phyloP scores from a whole-genome alignment of 257 asterid species.

The Solanum bulbocastanum region DNA sequence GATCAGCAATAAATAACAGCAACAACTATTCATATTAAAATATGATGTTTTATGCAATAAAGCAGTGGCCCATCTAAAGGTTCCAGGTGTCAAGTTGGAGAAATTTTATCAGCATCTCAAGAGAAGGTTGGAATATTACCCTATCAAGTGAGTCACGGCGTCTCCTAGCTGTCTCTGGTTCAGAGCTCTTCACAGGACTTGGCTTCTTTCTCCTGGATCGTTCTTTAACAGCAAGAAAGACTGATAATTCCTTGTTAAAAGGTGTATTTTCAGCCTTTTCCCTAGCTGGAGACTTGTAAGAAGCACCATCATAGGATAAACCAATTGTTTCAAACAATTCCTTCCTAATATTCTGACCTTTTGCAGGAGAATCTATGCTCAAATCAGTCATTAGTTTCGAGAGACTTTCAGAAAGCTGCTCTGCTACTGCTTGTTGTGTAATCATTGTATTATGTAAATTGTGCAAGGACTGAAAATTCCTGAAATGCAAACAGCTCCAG shows the following conservation, averaged over 20 bases:
- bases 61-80: neutral
- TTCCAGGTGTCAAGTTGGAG: neutral
- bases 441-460: constrained; percentile 54
- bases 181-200: constrained; percentile 39
- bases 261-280: constrained; percentile 36
- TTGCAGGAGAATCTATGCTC: constrained; percentile 47
- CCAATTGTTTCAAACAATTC: constrained; percentile 87
- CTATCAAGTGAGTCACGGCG: constrained; percentile 69
- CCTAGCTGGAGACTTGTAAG: constrained; percentile 40
- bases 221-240: constrained; percentile 35
- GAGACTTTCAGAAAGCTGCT: constrained; percentile 76
- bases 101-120: neutral
- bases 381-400: constrained; percentile 74
- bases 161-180: constrained; percentile 80
- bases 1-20: neutral
- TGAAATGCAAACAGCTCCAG: constrained; percentile 23
- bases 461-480: constrained; percentile 61
- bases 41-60: neutral
- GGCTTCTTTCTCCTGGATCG: constrained; percentile 33
- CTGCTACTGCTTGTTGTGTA: constrained; percentile 83
- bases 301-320: constrained; percentile 40
- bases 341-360: constrained; percentile 43
- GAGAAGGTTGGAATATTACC: constrained; percentile 23
- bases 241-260: constrained; percentile 31
- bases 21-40: neutral